Conservation (phyloP, 2,329 filamentous ascomycete genomes). For the Verticillium dahliae region DNA sequence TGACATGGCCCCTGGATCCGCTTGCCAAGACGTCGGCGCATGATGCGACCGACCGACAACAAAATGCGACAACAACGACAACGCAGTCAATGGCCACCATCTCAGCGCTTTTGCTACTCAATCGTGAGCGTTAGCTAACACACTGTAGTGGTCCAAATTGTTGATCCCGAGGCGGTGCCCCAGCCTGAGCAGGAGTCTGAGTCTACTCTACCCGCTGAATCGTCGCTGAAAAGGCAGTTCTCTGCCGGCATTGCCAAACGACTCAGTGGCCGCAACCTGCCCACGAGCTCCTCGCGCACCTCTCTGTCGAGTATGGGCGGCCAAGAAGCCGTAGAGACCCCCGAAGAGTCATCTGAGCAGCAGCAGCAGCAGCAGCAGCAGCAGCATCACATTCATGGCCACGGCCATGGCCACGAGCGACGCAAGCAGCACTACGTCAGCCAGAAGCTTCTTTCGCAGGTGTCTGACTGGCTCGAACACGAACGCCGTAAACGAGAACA, state of each 20-base stretch:
- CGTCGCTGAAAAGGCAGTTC: slow-evolving; percentile 32
- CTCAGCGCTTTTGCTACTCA: slow-evolving; percentile 9
- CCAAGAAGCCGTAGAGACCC: slow-evolving; percentile 18
- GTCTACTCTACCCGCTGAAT: slow-evolving; percentile 19
- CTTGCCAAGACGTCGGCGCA: not conserved
- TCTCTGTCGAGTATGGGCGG: slow-evolving; percentile 33
- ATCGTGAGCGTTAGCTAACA: not conserved
- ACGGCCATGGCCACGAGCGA: slow-evolving; percentile 21
- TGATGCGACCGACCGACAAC: not conserved
- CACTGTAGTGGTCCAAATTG: slow-evolving; percentile 48
- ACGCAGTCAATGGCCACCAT: not conserved
- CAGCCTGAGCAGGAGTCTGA: slow-evolving; percentile 19
- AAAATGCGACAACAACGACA: not conserved
- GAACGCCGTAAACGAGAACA: slow-evolving; percentile 64
- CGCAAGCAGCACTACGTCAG: slow-evolving; percentile 32
- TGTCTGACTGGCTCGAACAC: slow-evolving; percentile 76
- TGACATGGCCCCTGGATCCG: too few species aligned
- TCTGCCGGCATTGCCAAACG: slow-evolving; percentile 35
- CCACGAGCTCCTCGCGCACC: slow-evolving; percentile 33
- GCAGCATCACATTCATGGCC: too few species aligned
- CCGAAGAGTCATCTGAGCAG: slow-evolving; percentile 16
- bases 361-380: not conserved
- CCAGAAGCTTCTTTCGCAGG: slow-evolving; percentile 62
- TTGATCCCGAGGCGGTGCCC: slow-evolving; percentile 34
- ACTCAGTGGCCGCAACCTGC: slow-evolving; percentile 29